Base-by-base conservation (phyloP, 2,329 filamentous ascomycete genomes). In the Ophiosphaerella herpotricha region DNA sequence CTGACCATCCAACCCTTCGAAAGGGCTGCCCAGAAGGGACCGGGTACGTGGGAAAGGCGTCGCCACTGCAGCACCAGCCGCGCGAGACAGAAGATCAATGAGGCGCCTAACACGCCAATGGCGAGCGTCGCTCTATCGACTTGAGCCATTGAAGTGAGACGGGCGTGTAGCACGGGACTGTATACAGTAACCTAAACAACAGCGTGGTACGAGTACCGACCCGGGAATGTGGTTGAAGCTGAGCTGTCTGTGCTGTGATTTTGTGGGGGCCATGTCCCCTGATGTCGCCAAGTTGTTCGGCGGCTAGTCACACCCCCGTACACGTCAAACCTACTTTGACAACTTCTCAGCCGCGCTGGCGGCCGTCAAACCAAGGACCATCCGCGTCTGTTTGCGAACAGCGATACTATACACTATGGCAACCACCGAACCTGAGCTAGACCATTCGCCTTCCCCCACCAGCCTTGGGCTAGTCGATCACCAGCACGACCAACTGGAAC, bases 41-140 rank as follows among this genome's bases (percentile, higher is more conserved):
- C 63, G 3, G 60, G 55, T 4, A 64, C 49, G 24, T 64, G 61
- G 5, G 58, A 54, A 7, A 66, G 56, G 9, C 61, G 61, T 31
- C 55, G 55, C 58, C 58, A 65, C 36, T 55, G 55, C 42, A 34
- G 21, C 14, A 52, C 38, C 36, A 49, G 13, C 35, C 36, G 42
- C 7, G 38, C 39, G 13, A 60, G 23, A 46, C 52, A 52, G 21
- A 52, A 47, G 2, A 60, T 26, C 12, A 50, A 13, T 16, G 37
- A 12, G 5, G 51, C 48, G 39, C 35, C 45, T 13, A 50, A 7
- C 11, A 53, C 18, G 43, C 52, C 51, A 43, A 59, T 49, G 24
- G 42, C 42, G 13, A 55, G 41, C 23, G 38, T 37, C n/a, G 37
- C 38, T 24, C 16, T 36, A 39, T 35, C 29, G 14, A 43, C 13